Evolutionary conservation across 306 rosid genomes (phyloP).

Genomic region (barrel medic (Medicago truncatula)): DNA sequence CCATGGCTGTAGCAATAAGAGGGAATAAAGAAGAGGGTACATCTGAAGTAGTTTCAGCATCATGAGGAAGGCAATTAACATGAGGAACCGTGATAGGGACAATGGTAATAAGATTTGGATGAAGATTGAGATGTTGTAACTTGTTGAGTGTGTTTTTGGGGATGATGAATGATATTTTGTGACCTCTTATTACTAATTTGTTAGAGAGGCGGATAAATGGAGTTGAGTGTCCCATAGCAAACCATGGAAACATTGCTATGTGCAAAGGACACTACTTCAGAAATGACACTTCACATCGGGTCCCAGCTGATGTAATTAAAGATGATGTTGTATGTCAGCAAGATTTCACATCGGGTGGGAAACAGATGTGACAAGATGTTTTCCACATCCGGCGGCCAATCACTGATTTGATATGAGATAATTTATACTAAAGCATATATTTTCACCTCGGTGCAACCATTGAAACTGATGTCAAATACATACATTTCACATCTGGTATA

Average conservation of each 20-base stretch:
- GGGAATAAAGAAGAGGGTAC: conserved; percentile 18
- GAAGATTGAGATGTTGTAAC: conserved; percentile 25
- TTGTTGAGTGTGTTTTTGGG: conserved; percentile 39
- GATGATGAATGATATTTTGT: conserved; percentile 36
- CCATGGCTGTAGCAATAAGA: conserved; percentile 34
- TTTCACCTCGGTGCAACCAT: too few species aligned
- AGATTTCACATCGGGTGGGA: too few species aligned
- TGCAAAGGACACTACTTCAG: too few species aligned
- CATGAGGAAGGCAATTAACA: conserved; percentile 37
- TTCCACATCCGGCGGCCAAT: too few species aligned
- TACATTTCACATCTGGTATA: too few species aligned
- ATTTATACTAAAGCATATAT: too few species aligned
- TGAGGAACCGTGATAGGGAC: conserved; percentile 39
- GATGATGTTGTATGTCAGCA: too few species aligned
- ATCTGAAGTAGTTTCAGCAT: conserved; percentile 49
- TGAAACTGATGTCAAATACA: too few species aligned
- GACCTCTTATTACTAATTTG: conserved; percentile 41
- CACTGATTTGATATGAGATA: too few species aligned
- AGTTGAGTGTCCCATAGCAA: conserved; percentile 43
- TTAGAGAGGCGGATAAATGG: conserved; percentile 41
- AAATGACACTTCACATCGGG: too few species aligned
- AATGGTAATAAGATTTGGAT: conserved; percentile 44
- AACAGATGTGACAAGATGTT: too few species aligned
- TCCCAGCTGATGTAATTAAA: too few species aligned
- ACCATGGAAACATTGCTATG: conserved; percentile 44